Percentiles rank a stretch among this genome's conserved stretches.
Conservation (phyloP, 768 basidiomycete species). For the Phlebiopsis flavidoalba region DNA sequence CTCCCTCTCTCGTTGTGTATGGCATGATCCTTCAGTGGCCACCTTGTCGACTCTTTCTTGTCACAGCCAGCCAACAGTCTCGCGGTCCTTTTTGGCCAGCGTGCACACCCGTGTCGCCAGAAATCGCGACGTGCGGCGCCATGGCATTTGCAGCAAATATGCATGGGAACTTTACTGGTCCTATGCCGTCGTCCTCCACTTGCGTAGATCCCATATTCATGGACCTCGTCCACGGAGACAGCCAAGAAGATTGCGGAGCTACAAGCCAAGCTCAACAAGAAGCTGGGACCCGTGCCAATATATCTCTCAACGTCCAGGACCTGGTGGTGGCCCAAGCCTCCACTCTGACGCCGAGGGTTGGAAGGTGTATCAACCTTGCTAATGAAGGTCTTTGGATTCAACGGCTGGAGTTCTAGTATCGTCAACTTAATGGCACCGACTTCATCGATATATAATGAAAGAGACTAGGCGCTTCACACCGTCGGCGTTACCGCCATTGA, state of each 20-base stretch:
- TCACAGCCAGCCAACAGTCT: conserved; percentile 8
- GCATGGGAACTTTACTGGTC: conserved; percentile 42
- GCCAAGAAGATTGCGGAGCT: conserved; percentile 63
- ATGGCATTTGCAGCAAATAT: conserved; percentile 58
- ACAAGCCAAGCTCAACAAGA: conserved; percentile 79
- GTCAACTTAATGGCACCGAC: conserved; percentile 70
- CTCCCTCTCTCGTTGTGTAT: conserved; percentile 27
- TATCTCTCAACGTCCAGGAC: conserved; percentile 84
- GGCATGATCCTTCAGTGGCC: conserved; percentile 57
- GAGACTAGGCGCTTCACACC: conserved; percentile 57
- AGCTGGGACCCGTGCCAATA: conserved; percentile 95
- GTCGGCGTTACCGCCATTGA: conserved; percentile 81
- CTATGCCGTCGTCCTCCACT: conserved; percentile 26
- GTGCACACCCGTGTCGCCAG: conserved; percentile 14
- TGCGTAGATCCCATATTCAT: conserved; percentile 15
- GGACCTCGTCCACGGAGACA: conserved; percentile 56
- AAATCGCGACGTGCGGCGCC: conserved; percentile 42
- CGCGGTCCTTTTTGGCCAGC: conserved; percentile 22
- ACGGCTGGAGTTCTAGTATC: conserved; percentile 88
- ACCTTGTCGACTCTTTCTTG: conserved; percentile 47
- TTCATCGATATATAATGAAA: conserved; percentile 72
- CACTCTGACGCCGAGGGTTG: conserved; percentile 95
- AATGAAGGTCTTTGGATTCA: conserved; percentile 99
- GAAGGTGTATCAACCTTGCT: conserved; percentile 95
- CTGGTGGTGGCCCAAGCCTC: conserved; percentile 80